phyloP scores from a whole-genome alignment of 352 stramenopile species.

The Bremia lactucae region DNA sequence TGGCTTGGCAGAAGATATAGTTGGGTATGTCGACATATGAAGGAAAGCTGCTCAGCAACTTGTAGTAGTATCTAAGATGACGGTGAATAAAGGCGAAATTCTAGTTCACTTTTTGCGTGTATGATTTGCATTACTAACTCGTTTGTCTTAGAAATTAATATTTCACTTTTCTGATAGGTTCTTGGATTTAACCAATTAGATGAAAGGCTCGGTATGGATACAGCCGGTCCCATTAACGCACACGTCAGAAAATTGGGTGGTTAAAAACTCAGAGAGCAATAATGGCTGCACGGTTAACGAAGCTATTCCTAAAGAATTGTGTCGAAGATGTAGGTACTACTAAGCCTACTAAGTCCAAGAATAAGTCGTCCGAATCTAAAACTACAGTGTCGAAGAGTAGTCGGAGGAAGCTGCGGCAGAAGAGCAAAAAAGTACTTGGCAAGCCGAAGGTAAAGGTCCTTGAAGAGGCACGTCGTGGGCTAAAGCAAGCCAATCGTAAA shows the following conservation, averaged over 20 bases:
- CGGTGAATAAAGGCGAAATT: conserved; percentile 84
- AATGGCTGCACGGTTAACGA: conserved; percentile 58
- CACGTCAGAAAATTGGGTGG: no score
- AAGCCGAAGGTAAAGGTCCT: conserved; percentile 39
- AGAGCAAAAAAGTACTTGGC: conserved; percentile 16
- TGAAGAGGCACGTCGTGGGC: conserved; percentile 38
- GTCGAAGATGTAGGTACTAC: conserved; percentile 8
- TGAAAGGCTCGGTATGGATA: no score
- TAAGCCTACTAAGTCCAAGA: conserved; percentile 8
- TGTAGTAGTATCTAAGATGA: conserved; percentile 54
- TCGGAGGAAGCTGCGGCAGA: conserved; percentile 16
- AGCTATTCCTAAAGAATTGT: conserved; percentile 64
- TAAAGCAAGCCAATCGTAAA: conserved; percentile 40
- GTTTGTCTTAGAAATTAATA: no score
- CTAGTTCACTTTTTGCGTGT: conserved; percentile 44
- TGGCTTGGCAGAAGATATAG: conserved; percentile 19
- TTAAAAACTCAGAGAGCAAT: conserved; percentile 1
- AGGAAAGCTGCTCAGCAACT: conserved; percentile 13
- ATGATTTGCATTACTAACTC: no score
- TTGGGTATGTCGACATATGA: conserved; percentile 23
- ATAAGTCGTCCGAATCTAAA: neutral
- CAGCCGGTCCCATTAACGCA: no score
- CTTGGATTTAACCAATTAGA: no score
- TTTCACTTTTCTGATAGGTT: no score
- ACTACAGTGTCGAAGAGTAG: conserved; percentile 12